Evolutionary conservation across 1,284 basidiomycete species (phyloP).

Genomic region (Bjerkandera adusta): DNA sequence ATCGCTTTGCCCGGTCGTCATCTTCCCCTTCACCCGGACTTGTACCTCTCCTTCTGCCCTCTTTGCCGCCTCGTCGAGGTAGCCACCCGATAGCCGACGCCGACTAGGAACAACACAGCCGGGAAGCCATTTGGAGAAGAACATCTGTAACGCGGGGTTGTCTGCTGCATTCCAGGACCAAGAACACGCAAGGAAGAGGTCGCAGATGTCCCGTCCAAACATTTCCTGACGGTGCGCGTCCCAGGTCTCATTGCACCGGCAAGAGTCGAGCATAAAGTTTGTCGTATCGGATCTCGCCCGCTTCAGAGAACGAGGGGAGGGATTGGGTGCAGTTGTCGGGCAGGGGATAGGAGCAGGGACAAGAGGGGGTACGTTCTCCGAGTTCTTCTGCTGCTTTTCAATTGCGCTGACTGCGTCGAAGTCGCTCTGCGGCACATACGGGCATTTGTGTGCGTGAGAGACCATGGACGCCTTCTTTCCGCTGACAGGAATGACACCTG

Average conservation of each 20-base stretch:
- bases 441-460: slow-evolving; percentile 4
- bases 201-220: slow-evolving; percentile 12
- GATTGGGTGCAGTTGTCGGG: background rate
- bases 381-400: too few relatives aligned
- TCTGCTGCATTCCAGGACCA: slow-evolving; percentile 10
- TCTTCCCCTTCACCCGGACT: slow-evolving; percentile 15
- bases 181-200: slow-evolving; percentile 9
- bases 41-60: slow-evolving; percentile 18
- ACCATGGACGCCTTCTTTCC: slow-evolving; percentile 8
- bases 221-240: slow-evolving; percentile 1
- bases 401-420: background rate
- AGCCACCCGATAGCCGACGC: slow-evolving; percentile 6
- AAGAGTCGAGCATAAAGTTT: background rate
- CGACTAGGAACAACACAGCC: slow-evolving; percentile 2
- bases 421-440: background rate
- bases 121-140: slow-evolving; percentile 15
- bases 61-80: slow-evolving; percentile 12
- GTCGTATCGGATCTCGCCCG: background rate
- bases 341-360: too few relatives aligned
- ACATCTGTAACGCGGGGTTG: slow-evolving; percentile 5
- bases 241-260: background rate
- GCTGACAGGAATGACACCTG: slow-evolving; percentile 12
- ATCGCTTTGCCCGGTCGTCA: slow-evolving; percentile 30
- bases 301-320: background rate
- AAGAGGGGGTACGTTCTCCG: too few relatives aligned